Conservation (phyloP, 2,329 filamentous ascomycete species). For the Cladosporium sphaerospermum region DNA sequence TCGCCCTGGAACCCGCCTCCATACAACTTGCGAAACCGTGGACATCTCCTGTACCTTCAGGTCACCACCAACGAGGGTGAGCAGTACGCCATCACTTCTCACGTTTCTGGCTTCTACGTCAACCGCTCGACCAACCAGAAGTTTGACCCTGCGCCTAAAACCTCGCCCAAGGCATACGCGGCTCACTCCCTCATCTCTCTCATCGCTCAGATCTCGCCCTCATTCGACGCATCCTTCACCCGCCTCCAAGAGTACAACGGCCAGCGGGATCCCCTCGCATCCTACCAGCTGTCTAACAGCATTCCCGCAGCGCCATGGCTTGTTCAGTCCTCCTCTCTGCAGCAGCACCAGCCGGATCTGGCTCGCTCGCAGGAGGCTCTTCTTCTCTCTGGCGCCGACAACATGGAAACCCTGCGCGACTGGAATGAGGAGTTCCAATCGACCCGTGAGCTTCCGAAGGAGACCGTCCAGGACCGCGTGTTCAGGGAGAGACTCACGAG, state of each 20-base stretch:
- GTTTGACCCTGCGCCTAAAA: slow-evolving; percentile 82
- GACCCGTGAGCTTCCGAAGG: slow-evolving; percentile 86
- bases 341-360: slow-evolving; percentile 74
- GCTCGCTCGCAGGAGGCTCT: slow-evolving; percentile 90
- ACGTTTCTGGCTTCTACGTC: slow-evolving; percentile 92
- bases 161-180: slow-evolving; percentile 67
- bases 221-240: slow-evolving; percentile 70
- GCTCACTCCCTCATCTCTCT: slow-evolving; percentile 83
- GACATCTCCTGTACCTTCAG: slow-evolving; percentile 85
- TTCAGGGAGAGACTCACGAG: slow-evolving; percentile 91
- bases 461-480: slow-evolving; percentile 89
- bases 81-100: slow-evolving; percentile 85
- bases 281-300: slow-evolving; percentile 92
- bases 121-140: slow-evolving; percentile 94
- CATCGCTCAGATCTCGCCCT: slow-evolving; percentile 71
- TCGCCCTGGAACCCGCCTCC: slow-evolving; percentile 97
- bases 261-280: slow-evolving; percentile 78
- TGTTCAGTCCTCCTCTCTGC: slow-evolving; percentile 62
- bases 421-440: slow-evolving; percentile 99
- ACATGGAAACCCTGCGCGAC: slow-evolving; percentile 87
- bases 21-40: slow-evolving; percentile 81
- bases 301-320: slow-evolving; percentile 90
- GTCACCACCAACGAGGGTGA: slow-evolving; percentile 91
- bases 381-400: slow-evolving; percentile 83
- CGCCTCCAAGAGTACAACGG: slow-evolving; percentile 79